phyloP scores from a whole-genome alignment of 768 basidiomycete species.

The Collybia sordida region DNA sequence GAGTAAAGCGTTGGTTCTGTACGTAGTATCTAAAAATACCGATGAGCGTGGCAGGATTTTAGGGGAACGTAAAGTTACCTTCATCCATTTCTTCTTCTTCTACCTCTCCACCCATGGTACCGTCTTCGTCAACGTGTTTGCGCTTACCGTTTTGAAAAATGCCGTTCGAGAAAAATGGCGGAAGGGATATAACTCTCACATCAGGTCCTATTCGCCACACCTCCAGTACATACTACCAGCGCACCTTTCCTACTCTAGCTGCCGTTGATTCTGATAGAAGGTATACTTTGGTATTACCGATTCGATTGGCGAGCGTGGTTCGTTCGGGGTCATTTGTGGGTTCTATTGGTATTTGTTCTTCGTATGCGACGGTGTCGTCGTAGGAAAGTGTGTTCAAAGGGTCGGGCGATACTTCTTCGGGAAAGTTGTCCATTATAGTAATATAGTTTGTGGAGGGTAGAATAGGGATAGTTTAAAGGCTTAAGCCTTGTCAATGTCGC shows the following conservation, averaged over 20 bases:
- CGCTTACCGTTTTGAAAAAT: conserved; percentile 45
- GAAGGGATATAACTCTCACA: conserved; percentile 31
- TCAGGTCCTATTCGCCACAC: conserved; percentile 42
- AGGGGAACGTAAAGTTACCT: conserved; percentile 19
- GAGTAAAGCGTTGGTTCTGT: conserved; percentile 68
- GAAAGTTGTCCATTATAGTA: conserved; percentile 47
- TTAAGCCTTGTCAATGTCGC: not conserved
- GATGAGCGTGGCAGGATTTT: not conserved
- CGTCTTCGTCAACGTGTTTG: conserved; percentile 34
- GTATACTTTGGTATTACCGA: conserved; percentile 75
- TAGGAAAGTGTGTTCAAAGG: conserved; percentile 43
- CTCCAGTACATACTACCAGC: conserved; percentile 43
- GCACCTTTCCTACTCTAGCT: conserved; percentile 70
- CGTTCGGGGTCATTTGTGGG: conserved; percentile 25
- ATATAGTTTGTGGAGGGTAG: conserved; percentile 2
- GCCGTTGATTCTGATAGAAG: conserved; percentile 68
- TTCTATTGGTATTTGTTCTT: conserved; percentile 49
- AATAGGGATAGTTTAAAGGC: conserved; percentile 8
- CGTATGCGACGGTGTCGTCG: conserved; percentile 55
- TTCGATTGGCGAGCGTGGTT: conserved; percentile 60
- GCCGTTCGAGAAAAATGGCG: conserved; percentile 11
- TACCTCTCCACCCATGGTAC: conserved; percentile 26
- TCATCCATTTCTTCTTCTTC: conserved; percentile 34
- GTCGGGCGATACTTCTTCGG: conserved; percentile 33
- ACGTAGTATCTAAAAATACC: conserved; percentile 37